Conservation (phyloP, 139 green algal species). For the Closterium sp. region DNA sequence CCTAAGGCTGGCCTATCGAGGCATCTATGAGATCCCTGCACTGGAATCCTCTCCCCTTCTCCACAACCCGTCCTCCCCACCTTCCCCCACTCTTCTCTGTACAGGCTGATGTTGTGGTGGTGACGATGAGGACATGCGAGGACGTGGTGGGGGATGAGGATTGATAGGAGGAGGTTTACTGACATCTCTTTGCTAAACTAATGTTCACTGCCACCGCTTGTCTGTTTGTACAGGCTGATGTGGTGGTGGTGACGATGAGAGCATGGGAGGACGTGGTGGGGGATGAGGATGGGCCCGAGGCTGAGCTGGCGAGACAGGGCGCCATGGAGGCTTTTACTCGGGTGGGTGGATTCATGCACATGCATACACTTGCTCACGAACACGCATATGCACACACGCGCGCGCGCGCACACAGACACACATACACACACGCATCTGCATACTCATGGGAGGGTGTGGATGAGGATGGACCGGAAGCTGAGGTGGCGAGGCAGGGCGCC, state of each 20-base stretch:
- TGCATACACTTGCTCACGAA: no score
- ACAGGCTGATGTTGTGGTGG: conserved; percentile 16
- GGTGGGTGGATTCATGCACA: no score
- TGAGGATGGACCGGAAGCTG: neutral
- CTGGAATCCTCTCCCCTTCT: no score
- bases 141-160: conserved; percentile 23
- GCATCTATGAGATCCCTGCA: no score
- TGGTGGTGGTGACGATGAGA: conserved; percentile 47
- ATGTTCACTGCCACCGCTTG: no score
- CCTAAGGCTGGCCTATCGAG: no score
- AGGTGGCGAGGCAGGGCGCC: conserved; percentile 13
- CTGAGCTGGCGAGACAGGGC: conserved; percentile 10
- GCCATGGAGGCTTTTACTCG: conserved; percentile 25
- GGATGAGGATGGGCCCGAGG: conserved; percentile 12
- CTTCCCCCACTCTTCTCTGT: no score
- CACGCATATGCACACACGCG: neutral
- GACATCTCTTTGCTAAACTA: neutral
- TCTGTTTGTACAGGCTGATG: neutral
- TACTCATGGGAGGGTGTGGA: conserved; percentile 33
- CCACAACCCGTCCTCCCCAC: no score
- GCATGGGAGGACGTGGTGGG: conserved; percentile 38
- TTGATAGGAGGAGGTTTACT: neutral
- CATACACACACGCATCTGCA: no score
- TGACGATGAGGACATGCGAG: conserved; percentile 46
- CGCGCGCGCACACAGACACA: neutral